phyloP scores from a whole-genome alignment of 2,329 filamentous ascomycete genomes.

The Falciphora oryzae region DNA sequence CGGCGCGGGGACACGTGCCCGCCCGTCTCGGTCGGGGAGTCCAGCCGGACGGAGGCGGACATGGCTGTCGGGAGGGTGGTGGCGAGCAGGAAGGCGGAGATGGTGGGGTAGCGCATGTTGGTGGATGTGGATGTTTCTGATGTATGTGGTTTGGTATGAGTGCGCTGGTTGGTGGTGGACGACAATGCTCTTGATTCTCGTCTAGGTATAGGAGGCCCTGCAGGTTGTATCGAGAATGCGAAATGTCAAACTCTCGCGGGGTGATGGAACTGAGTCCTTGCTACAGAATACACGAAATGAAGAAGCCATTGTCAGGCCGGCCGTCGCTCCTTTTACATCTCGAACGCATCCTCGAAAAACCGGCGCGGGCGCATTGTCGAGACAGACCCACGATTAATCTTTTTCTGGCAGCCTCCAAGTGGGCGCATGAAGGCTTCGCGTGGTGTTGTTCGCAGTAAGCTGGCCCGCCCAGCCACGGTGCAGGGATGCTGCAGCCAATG shows the following conservation, averaged over 20 bases:
- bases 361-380: neutral
- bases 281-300: neutral
- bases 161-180: neutral
- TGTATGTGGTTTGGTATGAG: neutral
- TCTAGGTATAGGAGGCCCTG: neutral
- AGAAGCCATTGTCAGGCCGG: neutral
- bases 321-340: neutral
- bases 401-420: constrained; percentile 1
- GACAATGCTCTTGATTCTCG: neutral
- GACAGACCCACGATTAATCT: neutral
- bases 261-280: neutral
- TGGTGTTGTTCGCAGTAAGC: constrained; percentile 1
- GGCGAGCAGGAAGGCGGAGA: constrained; percentile 10
- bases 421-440: neutral
- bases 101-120: constrained; percentile 9
- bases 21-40: neutral
- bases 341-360: neutral
- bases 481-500: neutral
- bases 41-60: neutral
- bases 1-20: neutral
- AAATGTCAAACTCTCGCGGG: neutral
- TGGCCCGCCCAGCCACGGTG: neutral
- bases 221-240: neutral
- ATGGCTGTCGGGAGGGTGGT: constrained; percentile 4
- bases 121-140: neutral